Conservation (phyloP, 768 basidiomycete species). For the Suillus placidus region DNA sequence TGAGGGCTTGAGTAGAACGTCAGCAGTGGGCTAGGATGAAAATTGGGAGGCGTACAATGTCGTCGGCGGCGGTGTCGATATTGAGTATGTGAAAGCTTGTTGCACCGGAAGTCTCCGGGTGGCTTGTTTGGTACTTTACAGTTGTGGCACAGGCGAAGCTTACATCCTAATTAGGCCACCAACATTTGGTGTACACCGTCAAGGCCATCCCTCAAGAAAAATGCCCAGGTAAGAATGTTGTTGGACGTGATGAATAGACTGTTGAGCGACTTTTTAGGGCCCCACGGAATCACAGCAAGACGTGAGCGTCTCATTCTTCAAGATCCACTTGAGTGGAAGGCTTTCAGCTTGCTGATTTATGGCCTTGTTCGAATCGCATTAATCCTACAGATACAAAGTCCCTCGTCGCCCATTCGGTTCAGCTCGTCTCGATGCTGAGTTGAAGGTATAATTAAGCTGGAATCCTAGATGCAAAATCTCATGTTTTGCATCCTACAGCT, state of each 20-base stretch:
- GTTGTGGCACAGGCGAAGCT: constrained; percentile 49
- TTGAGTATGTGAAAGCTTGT: constrained; percentile 39
- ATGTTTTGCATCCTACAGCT: constrained; percentile 56
- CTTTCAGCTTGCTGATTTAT: constrained; percentile 61
- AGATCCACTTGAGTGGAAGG: constrained; percentile 75
- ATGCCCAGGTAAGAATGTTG: constrained; percentile 78
- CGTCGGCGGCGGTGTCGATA: constrained; percentile 53
- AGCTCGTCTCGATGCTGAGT: constrained; percentile 98
- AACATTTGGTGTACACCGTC: constrained; percentile 29
- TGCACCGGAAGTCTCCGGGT: constrained; percentile 60
- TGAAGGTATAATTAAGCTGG: constrained; percentile 69
- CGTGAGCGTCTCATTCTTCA: constrained; percentile 71
- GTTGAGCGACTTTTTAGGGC: constrained; percentile 60
- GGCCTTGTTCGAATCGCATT: constrained; percentile 45
- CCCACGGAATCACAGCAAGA: constrained; percentile 91
- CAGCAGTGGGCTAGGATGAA: constrained; percentile 19
- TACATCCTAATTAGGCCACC: constrained; percentile 42
- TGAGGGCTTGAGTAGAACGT: constrained; percentile 48
- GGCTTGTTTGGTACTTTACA: constrained; percentile 67
- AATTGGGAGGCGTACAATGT: constrained; percentile 44
- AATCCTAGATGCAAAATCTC: constrained; percentile 5
- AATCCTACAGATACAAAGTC: constrained; percentile 89
- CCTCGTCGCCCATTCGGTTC: constrained; percentile 96
- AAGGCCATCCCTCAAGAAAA: constrained; percentile 58
- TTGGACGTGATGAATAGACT: constrained; percentile 19